These are phyloP conservation scores for Auricularia cornea DNA, from an alignment of 768 basidiomycete genomes.

Conservation along the genomic window DNA sequence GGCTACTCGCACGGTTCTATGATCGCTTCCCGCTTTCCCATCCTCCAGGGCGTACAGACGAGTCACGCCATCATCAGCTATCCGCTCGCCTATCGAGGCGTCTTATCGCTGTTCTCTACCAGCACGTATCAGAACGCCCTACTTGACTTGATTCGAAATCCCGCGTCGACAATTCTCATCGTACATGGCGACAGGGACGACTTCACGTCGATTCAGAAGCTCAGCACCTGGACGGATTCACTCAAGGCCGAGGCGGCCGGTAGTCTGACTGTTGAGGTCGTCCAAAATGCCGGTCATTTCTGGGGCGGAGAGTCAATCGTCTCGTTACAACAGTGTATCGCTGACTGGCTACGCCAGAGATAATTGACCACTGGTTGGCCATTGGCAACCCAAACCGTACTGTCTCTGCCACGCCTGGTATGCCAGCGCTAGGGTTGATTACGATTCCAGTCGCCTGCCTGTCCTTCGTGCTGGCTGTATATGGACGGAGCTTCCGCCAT, in stretches of 20 bases:
- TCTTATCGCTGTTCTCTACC: slow-evolving; percentile 62
- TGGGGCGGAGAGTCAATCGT: slow-evolving; percentile 32
- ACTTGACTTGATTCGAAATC: slow-evolving; percentile 38
- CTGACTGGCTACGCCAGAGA: too few relatives aligned
- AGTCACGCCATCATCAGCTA: slow-evolving; percentile 70
- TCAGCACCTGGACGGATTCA: slow-evolving; percentile 44
- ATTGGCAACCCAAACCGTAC: too few relatives aligned
- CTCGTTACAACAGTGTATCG: too few relatives aligned
- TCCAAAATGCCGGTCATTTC: slow-evolving; percentile 55
- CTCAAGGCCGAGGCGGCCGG: slow-evolving; percentile 25
- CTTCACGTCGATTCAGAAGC: slow-evolving; percentile 51
- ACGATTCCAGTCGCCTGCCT: too few relatives aligned
- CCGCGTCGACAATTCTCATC: slow-evolving; percentile 45
- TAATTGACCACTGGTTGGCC: too few relatives aligned
- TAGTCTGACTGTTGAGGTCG: slow-evolving; percentile 25
- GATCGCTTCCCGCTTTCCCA: slow-evolving; percentile 57
- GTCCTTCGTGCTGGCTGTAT: too few relatives aligned
- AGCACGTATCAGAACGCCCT: slow-evolving; percentile 46
- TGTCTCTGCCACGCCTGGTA: too few relatives aligned
- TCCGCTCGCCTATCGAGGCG: slow-evolving; percentile 56
- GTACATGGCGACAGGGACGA: slow-evolving; percentile 64
- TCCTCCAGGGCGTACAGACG: slow-evolving; percentile 41
- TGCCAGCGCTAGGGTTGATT: too few relatives aligned
- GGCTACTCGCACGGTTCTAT: slow-evolving; percentile 80
- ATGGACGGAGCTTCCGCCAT: too few relatives aligned